Evolutionary conservation across 257 asterid species (phyloP).

Genomic region (Avicennia marina): DNA sequence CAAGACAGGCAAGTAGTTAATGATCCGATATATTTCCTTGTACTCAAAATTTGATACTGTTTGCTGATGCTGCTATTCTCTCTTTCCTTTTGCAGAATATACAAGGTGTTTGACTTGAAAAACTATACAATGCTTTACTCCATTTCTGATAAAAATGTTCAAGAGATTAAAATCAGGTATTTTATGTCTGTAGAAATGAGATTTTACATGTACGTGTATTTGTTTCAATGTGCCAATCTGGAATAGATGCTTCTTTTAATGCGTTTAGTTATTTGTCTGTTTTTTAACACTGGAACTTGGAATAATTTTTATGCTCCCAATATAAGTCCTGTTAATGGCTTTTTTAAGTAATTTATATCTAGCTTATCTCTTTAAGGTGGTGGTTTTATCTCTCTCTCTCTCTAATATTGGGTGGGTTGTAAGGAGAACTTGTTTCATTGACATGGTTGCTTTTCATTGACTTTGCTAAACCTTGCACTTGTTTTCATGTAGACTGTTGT

Average conservation of each 20-base stretch:
- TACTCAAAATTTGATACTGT: neutral
- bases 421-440: too few species aligned
- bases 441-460: too few species aligned
- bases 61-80: slow-evolving; percentile 15
- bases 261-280: neutral
- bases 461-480: too few species aligned
- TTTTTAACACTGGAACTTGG: neutral
- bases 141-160: slow-evolving; percentile 83
- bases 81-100: slow-evolving; percentile 53
- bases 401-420: too few species aligned
- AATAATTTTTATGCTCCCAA: too few species aligned
- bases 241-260: neutral
- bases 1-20: slow-evolving; percentile 51
- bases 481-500: too few species aligned
- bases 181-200: neutral
- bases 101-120: slow-evolving; percentile 63
- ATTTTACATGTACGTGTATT: neutral
- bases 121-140: slow-evolving; percentile 82
- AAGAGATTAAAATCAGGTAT: slow-evolving; percentile 60
- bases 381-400: too few species aligned
- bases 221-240: neutral
- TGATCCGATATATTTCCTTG: neutral
- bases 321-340: too few species aligned
- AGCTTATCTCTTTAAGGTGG: too few species aligned
- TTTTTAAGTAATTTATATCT: too few species aligned